phyloP scores from a whole-genome alignment of 1,139 yeast species.

The Eremothecium gossypii region DNA sequence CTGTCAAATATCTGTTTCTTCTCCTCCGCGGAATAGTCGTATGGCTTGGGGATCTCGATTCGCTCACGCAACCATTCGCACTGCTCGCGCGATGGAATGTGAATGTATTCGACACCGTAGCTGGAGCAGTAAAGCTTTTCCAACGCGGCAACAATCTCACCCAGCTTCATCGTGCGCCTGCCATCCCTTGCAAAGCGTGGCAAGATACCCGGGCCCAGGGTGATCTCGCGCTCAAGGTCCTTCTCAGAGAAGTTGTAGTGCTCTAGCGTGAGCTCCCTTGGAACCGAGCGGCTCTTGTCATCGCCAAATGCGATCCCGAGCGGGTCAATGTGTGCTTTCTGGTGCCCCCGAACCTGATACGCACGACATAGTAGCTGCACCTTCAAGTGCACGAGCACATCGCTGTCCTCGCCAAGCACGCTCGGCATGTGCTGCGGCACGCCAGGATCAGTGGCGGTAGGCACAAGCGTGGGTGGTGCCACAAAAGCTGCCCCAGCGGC shows the following conservation, averaged over 20 bases:
- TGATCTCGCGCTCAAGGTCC: constrained; percentile 74
- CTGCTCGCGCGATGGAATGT: constrained; percentile 88
- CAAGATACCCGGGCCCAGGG: constrained; percentile 94
- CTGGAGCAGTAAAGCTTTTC: constrained; percentile 80
- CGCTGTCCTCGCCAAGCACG: constrained; percentile 36
- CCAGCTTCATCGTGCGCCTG: constrained; percentile 55
- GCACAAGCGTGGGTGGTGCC: constrained; percentile 83
- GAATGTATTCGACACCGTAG: constrained; percentile 92
- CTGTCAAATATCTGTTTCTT: constrained; percentile 96
- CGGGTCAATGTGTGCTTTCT: constrained; percentile 92
- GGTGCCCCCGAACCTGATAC: constrained; percentile 97
- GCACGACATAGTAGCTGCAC: constrained; percentile 96
- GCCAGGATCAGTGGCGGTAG: constrained; percentile 55
- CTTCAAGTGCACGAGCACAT: constrained; percentile 82
- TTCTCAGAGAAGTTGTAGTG: constrained; percentile 84
- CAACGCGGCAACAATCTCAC: constrained; percentile 68
- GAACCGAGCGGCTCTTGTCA: constrained; percentile 41
- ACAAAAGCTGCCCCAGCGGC: constrained; percentile 70
- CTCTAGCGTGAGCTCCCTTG: constrained; percentile 83
- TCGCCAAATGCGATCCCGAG: constrained; percentile 81
- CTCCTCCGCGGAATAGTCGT: constrained; percentile 73
- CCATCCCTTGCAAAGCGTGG: constrained; percentile 79
- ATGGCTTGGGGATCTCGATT: constrained; percentile 86
- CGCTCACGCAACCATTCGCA: constrained; percentile 99
- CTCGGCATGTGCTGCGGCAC: constrained; percentile 41